Percentiles rank a stretch among this genome's conserved stretches.
These are phyloP conservation scores for Nothomitra cinnamomea DNA, from an alignment of 2,329 filamentous ascomycete genomes.

Conservation along the genomic window DNA sequence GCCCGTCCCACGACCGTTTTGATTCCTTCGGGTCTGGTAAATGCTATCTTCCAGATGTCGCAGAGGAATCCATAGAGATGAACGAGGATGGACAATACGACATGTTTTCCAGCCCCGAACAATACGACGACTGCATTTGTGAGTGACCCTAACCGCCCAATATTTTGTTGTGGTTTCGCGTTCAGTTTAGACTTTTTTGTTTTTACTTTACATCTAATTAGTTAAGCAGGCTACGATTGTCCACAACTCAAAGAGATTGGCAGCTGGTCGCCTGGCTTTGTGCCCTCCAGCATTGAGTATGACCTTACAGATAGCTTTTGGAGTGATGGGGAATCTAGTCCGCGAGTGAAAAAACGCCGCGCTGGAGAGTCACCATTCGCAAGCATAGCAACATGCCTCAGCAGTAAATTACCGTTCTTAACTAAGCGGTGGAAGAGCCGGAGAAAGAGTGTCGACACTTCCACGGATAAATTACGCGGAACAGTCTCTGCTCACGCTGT, in stretches of 20 bases:
- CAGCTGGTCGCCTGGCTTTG: neutral
- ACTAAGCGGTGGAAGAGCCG: constrained; percentile 36
- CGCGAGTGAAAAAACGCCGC: constrained; percentile 38
- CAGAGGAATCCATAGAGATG: constrained; percentile 63
- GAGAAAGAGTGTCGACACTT: constrained; percentile 22
- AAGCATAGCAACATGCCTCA: constrained; percentile 47
- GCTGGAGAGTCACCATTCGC: constrained; percentile 43
- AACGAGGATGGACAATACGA: constrained; percentile 32
- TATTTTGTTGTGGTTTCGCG: neutral
- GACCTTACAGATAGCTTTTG: constrained; percentile 45
- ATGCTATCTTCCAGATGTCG: constrained; percentile 58
- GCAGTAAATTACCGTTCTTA: constrained; percentile 40
- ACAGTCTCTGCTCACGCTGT: neutral
- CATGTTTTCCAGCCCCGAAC: neutral
- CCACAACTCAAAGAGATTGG: constrained; percentile 1
- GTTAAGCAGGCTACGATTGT: constrained; percentile 12
- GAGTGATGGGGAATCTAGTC: constrained; percentile 40
- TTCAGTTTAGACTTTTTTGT: constrained; percentile 1
- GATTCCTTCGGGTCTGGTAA: constrained; percentile 37
- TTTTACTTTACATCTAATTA: constrained; percentile 6
- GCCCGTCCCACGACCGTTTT: constrained; percentile 28
- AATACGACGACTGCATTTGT: constrained; percentile 50
- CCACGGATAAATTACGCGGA: constrained; percentile 19
- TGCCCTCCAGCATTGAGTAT: constrained; percentile 31
- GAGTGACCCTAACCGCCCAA: constrained; percentile 25